phyloP scores from a whole-genome alignment of 352 stramenopile genomes.

The Pythium dissimile region DNA sequence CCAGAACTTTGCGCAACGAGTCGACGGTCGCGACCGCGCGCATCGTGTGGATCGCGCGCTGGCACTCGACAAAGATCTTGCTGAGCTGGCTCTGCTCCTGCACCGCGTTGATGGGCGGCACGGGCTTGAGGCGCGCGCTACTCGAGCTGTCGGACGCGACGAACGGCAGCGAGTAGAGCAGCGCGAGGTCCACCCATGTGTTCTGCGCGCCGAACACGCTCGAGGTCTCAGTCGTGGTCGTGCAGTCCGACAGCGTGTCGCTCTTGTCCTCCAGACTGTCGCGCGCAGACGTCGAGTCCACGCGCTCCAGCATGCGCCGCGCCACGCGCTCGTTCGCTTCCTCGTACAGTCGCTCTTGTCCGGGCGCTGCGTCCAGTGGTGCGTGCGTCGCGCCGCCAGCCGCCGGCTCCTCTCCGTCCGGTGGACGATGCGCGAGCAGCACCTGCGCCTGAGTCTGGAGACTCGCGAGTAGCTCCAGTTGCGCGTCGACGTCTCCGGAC shows the following conservation, averaged over 20 bases:
- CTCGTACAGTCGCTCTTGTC: slow-evolving; percentile 21
- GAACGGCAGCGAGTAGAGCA: slow-evolving; percentile 74
- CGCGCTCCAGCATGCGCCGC: slow-evolving; percentile 42
- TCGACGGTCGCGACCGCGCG: slow-evolving; percentile 67
- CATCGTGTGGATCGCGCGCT: slow-evolving; percentile 76
- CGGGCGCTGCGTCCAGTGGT: neutral
- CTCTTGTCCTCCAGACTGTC: slow-evolving; percentile 66
- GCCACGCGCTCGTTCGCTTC: slow-evolving; percentile 67
- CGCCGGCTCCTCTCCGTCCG: neutral
- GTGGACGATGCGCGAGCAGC: slow-evolving; percentile 24
- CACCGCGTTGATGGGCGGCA: slow-evolving; percentile 63
- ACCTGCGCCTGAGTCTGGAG: slow-evolving; percentile 22
- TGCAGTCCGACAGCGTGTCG: slow-evolving; percentile 75
- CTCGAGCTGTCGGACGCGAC: slow-evolving; percentile 32
- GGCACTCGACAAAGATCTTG: slow-evolving; percentile 75
- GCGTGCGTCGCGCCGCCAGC: neutral
- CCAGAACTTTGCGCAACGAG: slow-evolving; percentile 68
- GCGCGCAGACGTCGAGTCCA: slow-evolving; percentile 13
- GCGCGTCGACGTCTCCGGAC: slow-evolving; percentile 12
- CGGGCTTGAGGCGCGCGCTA: slow-evolving; percentile 40
- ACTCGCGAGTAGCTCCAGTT: slow-evolving; percentile 27
- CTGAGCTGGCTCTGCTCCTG: slow-evolving; percentile 63
- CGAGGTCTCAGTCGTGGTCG: slow-evolving; percentile 60
- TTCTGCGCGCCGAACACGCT: slow-evolving; percentile 74
- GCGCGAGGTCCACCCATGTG: slow-evolving; percentile 76